Percentiles rank a stretch among this genome's conserved stretches.
These are phyloP conservation scores for Trichoderma endophyticum DNA, from an alignment of 2,329 filamentous ascomycete genomes.

Conservation along the genomic window DNA sequence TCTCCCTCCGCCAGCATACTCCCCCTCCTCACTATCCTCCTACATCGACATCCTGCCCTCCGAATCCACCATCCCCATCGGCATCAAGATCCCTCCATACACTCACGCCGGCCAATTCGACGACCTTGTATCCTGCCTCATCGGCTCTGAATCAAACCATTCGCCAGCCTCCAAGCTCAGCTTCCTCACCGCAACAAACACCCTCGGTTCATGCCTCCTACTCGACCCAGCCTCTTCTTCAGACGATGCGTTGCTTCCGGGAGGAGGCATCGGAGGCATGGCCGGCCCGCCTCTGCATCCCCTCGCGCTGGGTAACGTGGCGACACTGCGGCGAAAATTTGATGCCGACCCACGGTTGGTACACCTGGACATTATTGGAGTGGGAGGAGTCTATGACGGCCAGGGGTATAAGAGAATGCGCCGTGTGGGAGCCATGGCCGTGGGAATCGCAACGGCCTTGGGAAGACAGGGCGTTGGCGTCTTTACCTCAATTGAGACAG, in stretches of 20 bases:
- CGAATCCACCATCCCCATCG: slow-evolving; percentile 42
- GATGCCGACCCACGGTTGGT: slow-evolving; percentile 46
- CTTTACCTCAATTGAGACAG: slow-evolving; percentile 55
- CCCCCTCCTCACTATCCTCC: slow-evolving; percentile 43
- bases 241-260: slow-evolving; percentile 41
- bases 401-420: slow-evolving; percentile 64
- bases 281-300: slow-evolving; percentile 71
- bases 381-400: slow-evolving; percentile 67
- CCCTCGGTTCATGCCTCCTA: slow-evolving; percentile 64
- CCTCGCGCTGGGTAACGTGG: slow-evolving; percentile 71
- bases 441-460: slow-evolving; percentile 67
- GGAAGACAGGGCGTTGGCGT: slow-evolving; percentile 60
- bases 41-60: slow-evolving; percentile 53
- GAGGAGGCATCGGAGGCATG: slow-evolving; percentile 64
- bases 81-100: slow-evolving; percentile 75
- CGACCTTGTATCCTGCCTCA: slow-evolving; percentile 52
- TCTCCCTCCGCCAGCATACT: slow-evolving; percentile 69
- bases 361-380: slow-evolving; percentile 63
- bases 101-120: slow-evolving; percentile 66
- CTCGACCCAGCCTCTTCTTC: slow-evolving; percentile 55
- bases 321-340: slow-evolving; percentile 60
- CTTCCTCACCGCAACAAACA: slow-evolving; percentile 75
- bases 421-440: slow-evolving; percentile 61
- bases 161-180: slow-evolving; percentile 40
- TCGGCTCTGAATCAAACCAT: neutral